phyloP scores from a whole-genome alignment of 2,329 filamentous ascomycete genomes.

The Colletotrichum gloeosporioides region DNA sequence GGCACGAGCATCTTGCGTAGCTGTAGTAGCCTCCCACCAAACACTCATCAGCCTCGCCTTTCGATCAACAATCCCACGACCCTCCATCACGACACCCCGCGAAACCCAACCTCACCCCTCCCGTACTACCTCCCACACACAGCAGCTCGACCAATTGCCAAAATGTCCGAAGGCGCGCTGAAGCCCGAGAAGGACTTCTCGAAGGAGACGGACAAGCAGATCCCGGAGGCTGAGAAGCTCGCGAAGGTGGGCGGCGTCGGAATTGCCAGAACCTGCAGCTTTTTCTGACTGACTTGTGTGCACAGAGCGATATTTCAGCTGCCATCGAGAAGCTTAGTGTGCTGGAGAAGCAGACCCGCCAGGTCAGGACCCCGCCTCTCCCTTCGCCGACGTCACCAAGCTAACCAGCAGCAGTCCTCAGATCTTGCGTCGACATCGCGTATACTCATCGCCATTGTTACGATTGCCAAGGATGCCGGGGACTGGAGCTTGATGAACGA shows the following conservation, averaged over 20 bases:
- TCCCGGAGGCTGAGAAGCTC: slow-evolving; percentile 89
- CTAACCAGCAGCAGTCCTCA: slow-evolving; percentile 69
- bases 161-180: slow-evolving; percentile 81
- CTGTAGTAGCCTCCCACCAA: slow-evolving; percentile 21
- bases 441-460: slow-evolving; percentile 86
- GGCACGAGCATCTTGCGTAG: slow-evolving; percentile 25
- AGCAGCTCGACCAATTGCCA: slow-evolving; percentile 32
- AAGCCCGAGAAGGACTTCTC: slow-evolving; percentile 99
- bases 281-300: neutral
- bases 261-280: neutral
- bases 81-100: neutral
- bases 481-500: slow-evolving; percentile 97
- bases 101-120: neutral
- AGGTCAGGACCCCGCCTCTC: slow-evolving; percentile 61
- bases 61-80: neutral
- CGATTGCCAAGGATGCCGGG: slow-evolving; percentile 88
- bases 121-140: neutral
- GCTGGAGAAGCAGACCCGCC: slow-evolving; percentile 96
- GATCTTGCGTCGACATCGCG: slow-evolving; percentile 95
- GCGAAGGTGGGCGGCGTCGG: slow-evolving; percentile 68
- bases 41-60: slow-evolving; percentile 15
- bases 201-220: slow-evolving; percentile 91
- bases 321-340: slow-evolving; percentile 92
- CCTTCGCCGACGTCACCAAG: slow-evolving; percentile 28
- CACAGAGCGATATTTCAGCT: slow-evolving; percentile 76